Evolutionary conservation across 768 basidiomycete genomes (phyloP).

Genomic region (Pleurotus ostreatus): DNA sequence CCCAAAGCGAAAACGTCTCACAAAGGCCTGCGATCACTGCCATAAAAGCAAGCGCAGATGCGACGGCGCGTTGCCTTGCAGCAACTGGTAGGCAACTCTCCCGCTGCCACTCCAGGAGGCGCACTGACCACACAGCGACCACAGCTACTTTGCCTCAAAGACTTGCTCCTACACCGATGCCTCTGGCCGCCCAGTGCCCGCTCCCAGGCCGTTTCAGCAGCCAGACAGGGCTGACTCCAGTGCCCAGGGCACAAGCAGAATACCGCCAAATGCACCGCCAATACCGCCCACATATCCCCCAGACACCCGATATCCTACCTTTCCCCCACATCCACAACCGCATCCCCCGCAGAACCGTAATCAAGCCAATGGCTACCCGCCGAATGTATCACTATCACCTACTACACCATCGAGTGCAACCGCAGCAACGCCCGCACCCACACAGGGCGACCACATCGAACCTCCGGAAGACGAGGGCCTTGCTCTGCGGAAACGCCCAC

Average conservation of each 20-base stretch:
- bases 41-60: slow-evolving; percentile 84
- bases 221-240: slow-evolving; percentile 31
- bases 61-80: slow-evolving; percentile 77
- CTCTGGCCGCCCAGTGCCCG: slow-evolving; percentile 75
- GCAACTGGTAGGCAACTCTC: slow-evolving; percentile 58
- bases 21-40: slow-evolving; percentile 77
- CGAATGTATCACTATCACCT: not conserved
- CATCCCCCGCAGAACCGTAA: not conserved
- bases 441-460: not conserved
- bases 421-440: not conserved
- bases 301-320: slow-evolving; percentile 8
- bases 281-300: slow-evolving; percentile 10
- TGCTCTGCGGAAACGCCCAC: not conserved
- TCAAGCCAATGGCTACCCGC: slow-evolving; percentile 4
- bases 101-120: too few relatives aligned
- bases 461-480: not conserved
- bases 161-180: slow-evolving; percentile 79
- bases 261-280: slow-evolving; percentile 8
- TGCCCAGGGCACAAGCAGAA: slow-evolving; percentile 13
- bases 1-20: slow-evolving; percentile 51
- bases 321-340: slow-evolving; percentile 2
- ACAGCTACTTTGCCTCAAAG: slow-evolving; percentile 78
- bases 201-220: slow-evolving; percentile 46
- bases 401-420: not conserved
- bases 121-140: too few relatives aligned